phyloP scores from a whole-genome alignment of 345 rosid species.

The Cardamine resedifolia region DNA sequence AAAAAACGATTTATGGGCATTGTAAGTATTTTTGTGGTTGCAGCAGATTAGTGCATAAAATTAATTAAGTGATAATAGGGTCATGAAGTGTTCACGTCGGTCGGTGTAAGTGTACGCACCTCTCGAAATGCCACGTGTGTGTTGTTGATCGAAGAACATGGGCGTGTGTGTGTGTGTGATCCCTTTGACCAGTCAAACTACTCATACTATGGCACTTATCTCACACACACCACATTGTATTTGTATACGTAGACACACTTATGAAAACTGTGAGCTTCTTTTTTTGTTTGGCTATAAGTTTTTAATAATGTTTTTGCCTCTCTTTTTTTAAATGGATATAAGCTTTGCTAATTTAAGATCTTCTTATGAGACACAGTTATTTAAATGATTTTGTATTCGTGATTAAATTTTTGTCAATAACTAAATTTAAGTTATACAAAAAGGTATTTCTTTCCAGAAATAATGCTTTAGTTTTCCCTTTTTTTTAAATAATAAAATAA shows the following conservation, averaged over 20 bases:
- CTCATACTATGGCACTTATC: conserved; percentile 20
- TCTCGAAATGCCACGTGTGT: conserved; percentile 37
- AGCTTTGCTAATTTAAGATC: neutral
- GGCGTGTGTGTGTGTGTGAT: conserved; percentile 18
- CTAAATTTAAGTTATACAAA: neutral
- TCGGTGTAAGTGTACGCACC: conserved; percentile 27
- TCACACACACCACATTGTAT: neutral
- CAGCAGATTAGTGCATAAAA: conserved; percentile 14
- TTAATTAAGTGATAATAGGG: neutral
- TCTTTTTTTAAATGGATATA: too few relatives aligned
- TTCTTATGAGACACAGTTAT: neutral
- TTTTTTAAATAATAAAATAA: too few relatives aligned
- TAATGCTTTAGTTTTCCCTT: neutral
- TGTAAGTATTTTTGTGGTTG: conserved; percentile 17
- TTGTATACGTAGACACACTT: conserved; percentile 3
- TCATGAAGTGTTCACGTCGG: conserved; percentile 10
- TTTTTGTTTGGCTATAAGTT: neutral
- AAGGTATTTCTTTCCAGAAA: neutral
- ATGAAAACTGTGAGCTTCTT: neutral
- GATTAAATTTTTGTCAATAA: neutral
- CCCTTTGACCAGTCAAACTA: conserved; percentile 37
- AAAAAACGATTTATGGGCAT: neutral
- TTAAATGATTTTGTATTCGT: neutral
- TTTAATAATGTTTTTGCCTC: neutral
- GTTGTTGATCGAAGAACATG: conserved; percentile 26